A percentile compares a stretch with the other conserved stretches of the same genome.
These are phyloP conservation scores for Mortierella sp. DNA, from an alignment of 371 early-diverging fungal genomes.

Conservation along the genomic window DNA sequence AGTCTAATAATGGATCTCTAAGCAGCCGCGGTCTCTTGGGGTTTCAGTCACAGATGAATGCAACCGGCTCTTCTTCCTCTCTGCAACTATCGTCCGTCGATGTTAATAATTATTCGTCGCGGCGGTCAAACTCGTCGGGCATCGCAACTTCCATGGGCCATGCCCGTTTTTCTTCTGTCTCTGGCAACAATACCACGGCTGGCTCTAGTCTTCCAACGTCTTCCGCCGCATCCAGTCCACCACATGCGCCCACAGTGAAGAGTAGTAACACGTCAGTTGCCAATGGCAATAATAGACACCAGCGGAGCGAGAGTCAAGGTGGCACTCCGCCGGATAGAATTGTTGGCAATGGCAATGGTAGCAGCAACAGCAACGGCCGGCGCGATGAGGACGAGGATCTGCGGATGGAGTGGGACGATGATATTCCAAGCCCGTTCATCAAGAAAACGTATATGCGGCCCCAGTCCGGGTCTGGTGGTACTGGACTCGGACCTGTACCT, in stretches of 20 bases:
- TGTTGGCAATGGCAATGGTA: not conserved
- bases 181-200: not conserved
- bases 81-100: slow-evolving; percentile 4
- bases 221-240: not conserved
- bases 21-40: not conserved
- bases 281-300: not conserved
- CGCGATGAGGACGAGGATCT: slow-evolving; percentile 11
- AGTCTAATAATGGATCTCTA: not conserved
- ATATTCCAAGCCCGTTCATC: slow-evolving; percentile 48
- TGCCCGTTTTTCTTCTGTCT: slow-evolving; percentile 13
- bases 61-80: slow-evolving; percentile 1
- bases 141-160: slow-evolving; percentile 12
- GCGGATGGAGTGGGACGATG: slow-evolving; percentile 50
- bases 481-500: not conserved
- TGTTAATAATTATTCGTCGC: not conserved
- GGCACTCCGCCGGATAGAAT: not conserved
- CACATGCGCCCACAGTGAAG: not conserved
- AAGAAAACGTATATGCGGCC: slow-evolving; percentile 26
- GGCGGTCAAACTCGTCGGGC: slow-evolving; percentile 17
- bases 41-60: not conserved
- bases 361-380: slow-evolving; percentile 3
- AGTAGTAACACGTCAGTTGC: not conserved
- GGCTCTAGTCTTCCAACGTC: slow-evolving; percentile 7
- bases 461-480: not conserved
- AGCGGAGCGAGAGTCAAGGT: not conserved